Percentiles rank a stretch among this genome's conserved stretches.
Evolutionary conservation across 1,139 yeast genomes (phyloP).

Genomic region (Magnusiomyces fungicola): DNA sequence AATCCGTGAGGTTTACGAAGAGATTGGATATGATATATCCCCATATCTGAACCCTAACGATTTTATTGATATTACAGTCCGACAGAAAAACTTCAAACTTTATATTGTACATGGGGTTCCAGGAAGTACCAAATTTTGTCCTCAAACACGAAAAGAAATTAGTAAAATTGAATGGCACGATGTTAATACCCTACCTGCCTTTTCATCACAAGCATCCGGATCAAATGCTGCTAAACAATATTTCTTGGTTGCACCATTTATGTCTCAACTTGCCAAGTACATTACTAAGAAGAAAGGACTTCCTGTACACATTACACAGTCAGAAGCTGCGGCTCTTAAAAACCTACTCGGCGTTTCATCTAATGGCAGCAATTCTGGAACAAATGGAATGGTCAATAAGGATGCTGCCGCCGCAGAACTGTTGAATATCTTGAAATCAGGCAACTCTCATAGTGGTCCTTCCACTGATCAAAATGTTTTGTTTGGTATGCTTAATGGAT

Average conservation of each 20-base stretch:
- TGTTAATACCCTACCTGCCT: constrained; percentile 41
- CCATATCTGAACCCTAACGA: constrained; percentile 61
- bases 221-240: constrained; percentile 22
- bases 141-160: constrained; percentile 84
- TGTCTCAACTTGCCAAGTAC: constrained; percentile 28
- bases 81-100: constrained; percentile 81
- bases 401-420: constrained; percentile 23
- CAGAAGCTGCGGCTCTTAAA: constrained; percentile 32
- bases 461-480: background rate
- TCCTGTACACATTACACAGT: constrained; percentile 25
- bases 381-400: constrained; percentile 12
- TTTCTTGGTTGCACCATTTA: constrained; percentile 36
- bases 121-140: constrained; percentile 63
- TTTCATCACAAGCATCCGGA: constrained; percentile 19
- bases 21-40: constrained; percentile 84
- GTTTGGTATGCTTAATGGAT: constrained; percentile 16
- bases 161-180: constrained; percentile 56
- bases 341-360: constrained; percentile 27
- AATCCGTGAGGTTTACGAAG: constrained; percentile 88
- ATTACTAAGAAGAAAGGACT: constrained; percentile 29
- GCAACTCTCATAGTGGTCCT: constrained; percentile 4
- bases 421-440: constrained; percentile 21
- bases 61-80: constrained; percentile 71
- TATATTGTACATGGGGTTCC: constrained; percentile 75
- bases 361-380: constrained; percentile 12